phyloP scores from a whole-genome alignment of 768 basidiomycete species.

The Termitomyces sp. region DNA sequence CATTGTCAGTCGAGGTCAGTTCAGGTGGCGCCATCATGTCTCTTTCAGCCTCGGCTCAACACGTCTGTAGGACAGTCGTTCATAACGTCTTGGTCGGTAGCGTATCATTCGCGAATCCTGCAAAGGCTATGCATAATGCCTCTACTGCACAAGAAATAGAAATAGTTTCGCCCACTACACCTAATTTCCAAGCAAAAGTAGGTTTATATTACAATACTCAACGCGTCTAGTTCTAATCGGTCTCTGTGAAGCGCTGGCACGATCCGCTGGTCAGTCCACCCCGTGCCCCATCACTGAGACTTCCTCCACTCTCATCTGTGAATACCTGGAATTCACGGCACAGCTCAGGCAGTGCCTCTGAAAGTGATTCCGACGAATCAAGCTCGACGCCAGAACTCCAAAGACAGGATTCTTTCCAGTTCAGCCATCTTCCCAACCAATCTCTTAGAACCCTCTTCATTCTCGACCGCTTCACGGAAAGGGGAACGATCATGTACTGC shows the following conservation, averaged over 20 bases:
- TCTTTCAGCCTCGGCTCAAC: background rate
- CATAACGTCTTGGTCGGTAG: constrained; percentile 73
- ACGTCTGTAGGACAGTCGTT: constrained; percentile 50
- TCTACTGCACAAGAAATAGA: constrained; percentile 81
- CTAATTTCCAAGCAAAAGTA: constrained; percentile 51
- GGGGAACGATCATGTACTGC: constrained; percentile 64
- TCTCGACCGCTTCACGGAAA: constrained; percentile 67
- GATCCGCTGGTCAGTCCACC: constrained; percentile 63
- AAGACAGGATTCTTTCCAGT: constrained; percentile 34
- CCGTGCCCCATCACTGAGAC: constrained; percentile 29
- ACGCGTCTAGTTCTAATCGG: background rate
- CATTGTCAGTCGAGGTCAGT: constrained; percentile 16
- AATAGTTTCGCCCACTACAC: constrained; percentile 57
- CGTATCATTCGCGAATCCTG: constrained; percentile 72
- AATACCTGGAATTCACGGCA: constrained; percentile 18
- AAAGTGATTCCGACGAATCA: constrained; percentile 13
- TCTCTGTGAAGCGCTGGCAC: constrained; percentile 51
- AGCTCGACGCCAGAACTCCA: constrained; percentile 15
- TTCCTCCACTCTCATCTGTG: constrained; percentile 25
- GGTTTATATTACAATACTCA: constrained; percentile 1
- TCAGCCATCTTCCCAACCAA: constrained; percentile 61
- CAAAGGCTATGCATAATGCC: constrained; percentile 74
- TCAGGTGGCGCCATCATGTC: background rate
- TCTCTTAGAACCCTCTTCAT: constrained; percentile 77
- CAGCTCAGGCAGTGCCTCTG: constrained; percentile 10